Conservation (phyloP, 148 eudicot genomes). For the Camellia lanceoleosa region DNA sequence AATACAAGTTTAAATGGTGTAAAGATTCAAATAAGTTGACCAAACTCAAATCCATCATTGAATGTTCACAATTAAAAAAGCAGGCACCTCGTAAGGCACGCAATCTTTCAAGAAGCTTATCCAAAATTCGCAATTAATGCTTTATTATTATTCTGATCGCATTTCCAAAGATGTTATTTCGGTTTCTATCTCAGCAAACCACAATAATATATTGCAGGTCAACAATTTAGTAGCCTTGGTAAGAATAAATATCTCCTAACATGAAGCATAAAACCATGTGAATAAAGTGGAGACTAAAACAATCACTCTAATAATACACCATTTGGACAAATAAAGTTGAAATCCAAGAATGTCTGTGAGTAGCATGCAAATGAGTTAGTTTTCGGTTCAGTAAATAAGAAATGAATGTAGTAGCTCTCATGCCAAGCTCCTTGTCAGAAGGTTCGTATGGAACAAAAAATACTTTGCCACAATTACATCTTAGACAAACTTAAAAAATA, state of each 20-base stretch:
- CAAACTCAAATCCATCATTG: background rate
- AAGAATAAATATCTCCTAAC: background rate
- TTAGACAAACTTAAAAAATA: too few relatives aligned
- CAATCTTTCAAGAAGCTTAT: constrained; percentile 87
- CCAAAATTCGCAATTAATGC: constrained; percentile 81
- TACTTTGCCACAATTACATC: background rate
- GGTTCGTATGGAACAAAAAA: background rate
- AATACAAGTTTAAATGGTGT: constrained; percentile 5
- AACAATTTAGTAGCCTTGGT: background rate
- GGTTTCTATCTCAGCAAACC: constrained; percentile 75
- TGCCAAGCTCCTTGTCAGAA: background rate
- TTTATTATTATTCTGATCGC: constrained; percentile 89
- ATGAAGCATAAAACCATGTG: background rate
- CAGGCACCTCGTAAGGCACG: constrained; percentile 78
- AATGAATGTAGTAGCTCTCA: too few relatives aligned
- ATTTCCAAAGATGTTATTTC: constrained; percentile 95
- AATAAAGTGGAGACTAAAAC: background rate
- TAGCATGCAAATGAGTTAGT: too few relatives aligned
- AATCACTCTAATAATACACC: background rate
- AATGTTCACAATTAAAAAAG: background rate
- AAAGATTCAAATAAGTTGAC: background rate
- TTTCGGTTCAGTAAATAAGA: too few relatives aligned
- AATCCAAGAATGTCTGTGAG: background rate
- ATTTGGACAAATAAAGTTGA: background rate
- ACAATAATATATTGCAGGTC: constrained; percentile 10